Base-by-base conservation (phyloP, 805 yeast genomes). In the Crinitomyces ghanaensis region DNA sequence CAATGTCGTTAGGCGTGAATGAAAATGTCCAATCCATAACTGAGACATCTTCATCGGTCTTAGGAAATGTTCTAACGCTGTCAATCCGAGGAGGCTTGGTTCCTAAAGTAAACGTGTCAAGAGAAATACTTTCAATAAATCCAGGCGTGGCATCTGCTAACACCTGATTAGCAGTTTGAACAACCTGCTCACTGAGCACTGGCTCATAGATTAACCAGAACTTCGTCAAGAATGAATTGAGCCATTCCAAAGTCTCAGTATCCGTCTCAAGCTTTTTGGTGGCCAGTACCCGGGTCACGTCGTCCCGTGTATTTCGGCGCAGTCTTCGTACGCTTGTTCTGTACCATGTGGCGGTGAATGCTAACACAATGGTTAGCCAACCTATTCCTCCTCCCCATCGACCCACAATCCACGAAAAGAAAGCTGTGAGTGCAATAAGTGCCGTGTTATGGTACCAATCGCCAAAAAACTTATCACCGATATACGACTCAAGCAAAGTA, bases 21-120 rank as follows among this genome's bases (percentile, higher is more conserved):
- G 95, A 81, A 28, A 80, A 70, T 26, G 76, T 79, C 96, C 96
- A 88, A 58, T 91, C 98, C 95, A 91, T 91, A 34, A 93, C 95
- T 7, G 88, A 93, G 33, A 91, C 78, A 51, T 88, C 95, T 41
- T 79, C 80, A 19, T 74, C 77, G n/a, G 96, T 88, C 42, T 88
- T 82, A 31, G 77, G 81, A 50, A 85, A 72, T 2, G 96, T 82
- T 53, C 91, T 82, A 13, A 88, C 96, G 42, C 67, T 66, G 51
- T 91, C 96, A 39, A 91, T 68, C 55, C 98, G 72, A 21, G 95
- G 95, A 6, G 99, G 95, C 60, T 91, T 91, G 4, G 95, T 77
- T 41, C 99, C 99, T 12, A 79, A 70, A 5, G 97, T 91, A 53
- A 91, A 77, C 38, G 82, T 71, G 54, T 82, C 91, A 34, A 88